Base-by-base conservation (phyloP, 129 eudicot genomes). In the Deinandra increscens region DNA sequence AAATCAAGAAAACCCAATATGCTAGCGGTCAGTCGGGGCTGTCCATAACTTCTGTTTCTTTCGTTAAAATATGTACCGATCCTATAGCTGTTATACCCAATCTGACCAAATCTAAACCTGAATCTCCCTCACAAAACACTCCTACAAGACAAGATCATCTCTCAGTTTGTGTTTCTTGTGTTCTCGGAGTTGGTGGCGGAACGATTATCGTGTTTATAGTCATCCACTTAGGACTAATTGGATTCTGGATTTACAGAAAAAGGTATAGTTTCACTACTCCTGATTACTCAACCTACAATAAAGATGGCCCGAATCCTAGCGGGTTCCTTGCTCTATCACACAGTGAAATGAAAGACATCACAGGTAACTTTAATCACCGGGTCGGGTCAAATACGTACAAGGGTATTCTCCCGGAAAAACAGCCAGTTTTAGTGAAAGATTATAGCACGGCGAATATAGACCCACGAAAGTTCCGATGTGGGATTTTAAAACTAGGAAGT, bases 41-140 rank as follows among this genome's bases (percentile, higher is more conserved):
- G 38, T 74, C 87, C 12, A 54, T 82, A 42, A 43, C 34, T 38
- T 69, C 82, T 9, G 66, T 82, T n/a, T 84, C 95, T 4, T 84
- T 71, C 43, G 85, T 84, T 3, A 87, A 84, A 75, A 69, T 72
- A 48, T 87, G 95, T 49, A 79, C 44, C 14, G 90, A 84, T 69
- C 95, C 95, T 1, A 20, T 82, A 3, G 87, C 95, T n/a, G 82
- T 77, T 14, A 44, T 79, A n/a, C 85, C 89, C 53, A 45, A 61
- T 45, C 0, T 61, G 5, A 78, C 76, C 44, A 79, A 76, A 41
- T 65, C 85, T 19, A 68, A 81, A 69, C 73, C 84, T 7, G 70
- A 34, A 62, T 51, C 74, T 31, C 53, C 81, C 3, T 42, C 75
- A 4, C 73, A 42, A 38, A 37, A 63, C 18, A 45, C 60, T 22